phyloP scores from a whole-genome alignment of 371 early-diverging fungal genomes.

The Apophysomyces trapeziformis region DNA sequence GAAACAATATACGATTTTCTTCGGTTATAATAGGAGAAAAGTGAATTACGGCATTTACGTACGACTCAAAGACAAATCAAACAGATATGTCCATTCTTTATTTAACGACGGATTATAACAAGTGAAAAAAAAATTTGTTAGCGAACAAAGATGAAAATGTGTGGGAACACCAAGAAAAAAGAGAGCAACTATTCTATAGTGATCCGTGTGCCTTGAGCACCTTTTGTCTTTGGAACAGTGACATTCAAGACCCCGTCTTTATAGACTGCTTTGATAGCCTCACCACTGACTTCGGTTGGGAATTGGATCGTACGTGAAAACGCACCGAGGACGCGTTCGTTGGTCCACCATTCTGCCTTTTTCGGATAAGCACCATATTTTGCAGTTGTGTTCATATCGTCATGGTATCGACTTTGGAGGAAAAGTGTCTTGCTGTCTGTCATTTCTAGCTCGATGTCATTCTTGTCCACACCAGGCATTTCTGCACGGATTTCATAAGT shows the following conservation, averaged over 20 bases:
- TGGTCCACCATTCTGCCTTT: slow-evolving; percentile 21
- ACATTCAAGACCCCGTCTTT: slow-evolving; percentile 33
- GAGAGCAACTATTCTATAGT: slow-evolving; percentile 15
- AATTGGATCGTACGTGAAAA: slow-evolving; percentile 30
- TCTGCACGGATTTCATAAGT: slow-evolving; percentile 30
- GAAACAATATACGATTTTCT: no score
- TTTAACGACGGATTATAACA: no score
- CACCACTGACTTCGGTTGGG: slow-evolving; percentile 23
- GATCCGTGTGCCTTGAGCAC: slow-evolving; percentile 3
- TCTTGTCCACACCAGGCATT: slow-evolving; percentile 29
- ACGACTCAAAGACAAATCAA: no score
- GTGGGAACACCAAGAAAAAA: not conserved
- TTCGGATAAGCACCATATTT: not conserved
- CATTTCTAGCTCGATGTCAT: slow-evolving; percentile 29
- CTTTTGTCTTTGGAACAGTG: slow-evolving; percentile 23
- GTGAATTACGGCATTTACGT: no score
- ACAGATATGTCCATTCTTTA: no score
- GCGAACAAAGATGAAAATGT: not conserved
- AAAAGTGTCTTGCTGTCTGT: slow-evolving; percentile 26
- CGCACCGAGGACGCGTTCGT: slow-evolving; percentile 21
- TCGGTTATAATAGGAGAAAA: no score
- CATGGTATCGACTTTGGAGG: slow-evolving; percentile 16
- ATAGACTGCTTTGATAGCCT: slow-evolving; percentile 28
- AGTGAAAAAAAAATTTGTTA: not conserved
- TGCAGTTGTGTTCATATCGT: not conserved